Conservation (phyloP, 768 basidiomycete genomes). For the Hygrophorus russula region DNA sequence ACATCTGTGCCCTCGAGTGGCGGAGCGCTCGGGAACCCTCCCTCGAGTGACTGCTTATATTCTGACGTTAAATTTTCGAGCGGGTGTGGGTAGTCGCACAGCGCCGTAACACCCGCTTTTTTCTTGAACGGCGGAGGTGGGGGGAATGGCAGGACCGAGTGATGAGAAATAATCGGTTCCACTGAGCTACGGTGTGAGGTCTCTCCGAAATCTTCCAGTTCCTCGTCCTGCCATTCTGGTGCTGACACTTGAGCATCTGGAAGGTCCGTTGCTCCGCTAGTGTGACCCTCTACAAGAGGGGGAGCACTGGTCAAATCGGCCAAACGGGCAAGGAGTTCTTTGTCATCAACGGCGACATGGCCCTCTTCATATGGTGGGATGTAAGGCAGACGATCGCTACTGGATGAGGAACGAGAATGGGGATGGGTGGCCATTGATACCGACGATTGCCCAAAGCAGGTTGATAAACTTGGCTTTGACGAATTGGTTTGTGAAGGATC, state of each 20-base stretch:
- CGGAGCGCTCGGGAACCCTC: conserved; percentile 21
- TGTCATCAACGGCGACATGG: conserved; percentile 62
- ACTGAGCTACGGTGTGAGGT: neutral
- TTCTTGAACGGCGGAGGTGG: conserved; percentile 35
- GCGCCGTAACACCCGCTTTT: conserved; percentile 25
- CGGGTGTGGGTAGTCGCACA: conserved; percentile 29
- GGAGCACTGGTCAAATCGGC: conserved; percentile 43
- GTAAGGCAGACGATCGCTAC: conserved; percentile 18
- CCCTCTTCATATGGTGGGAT: conserved; percentile 24
- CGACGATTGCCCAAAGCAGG: neutral
- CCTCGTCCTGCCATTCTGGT: conserved; percentile 44
- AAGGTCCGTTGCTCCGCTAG: conserved; percentile 8
- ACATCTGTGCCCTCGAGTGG: conserved; percentile 17
- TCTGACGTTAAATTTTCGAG: conserved; percentile 31
- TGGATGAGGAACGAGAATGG: neutral
- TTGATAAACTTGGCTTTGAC: conserved; percentile 9
- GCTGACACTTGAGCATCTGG: conserved; percentile 26
- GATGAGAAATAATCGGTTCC: neutral
- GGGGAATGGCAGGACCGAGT: conserved; percentile 18
- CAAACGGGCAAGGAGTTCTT: conserved; percentile 41
- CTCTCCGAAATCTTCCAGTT: conserved; percentile 24
- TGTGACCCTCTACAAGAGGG: conserved; percentile 1
- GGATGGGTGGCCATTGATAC: neutral
- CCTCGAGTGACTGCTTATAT: conserved; percentile 32
- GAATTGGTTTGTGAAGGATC: conserved; percentile 6